Conservation (phyloP, 2,329 filamentous ascomycete species). For the Arthrobotrys entomopaga region DNA sequence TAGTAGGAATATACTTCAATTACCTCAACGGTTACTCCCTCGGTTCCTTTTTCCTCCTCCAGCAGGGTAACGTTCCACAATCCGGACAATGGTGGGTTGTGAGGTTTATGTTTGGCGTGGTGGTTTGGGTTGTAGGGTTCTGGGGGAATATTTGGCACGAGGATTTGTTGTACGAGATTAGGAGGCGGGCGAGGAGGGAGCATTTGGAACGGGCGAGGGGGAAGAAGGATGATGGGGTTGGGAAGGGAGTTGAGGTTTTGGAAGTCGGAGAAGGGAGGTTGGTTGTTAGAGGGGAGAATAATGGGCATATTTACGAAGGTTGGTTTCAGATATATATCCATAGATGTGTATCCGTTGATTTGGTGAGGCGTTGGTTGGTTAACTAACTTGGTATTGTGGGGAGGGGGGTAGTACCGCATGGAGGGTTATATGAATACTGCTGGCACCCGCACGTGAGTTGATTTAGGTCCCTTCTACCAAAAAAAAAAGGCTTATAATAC, state of each 20-base stretch:
- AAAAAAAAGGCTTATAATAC: not conserved
- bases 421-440: conserved; percentile 82
- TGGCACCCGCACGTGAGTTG: conserved; percentile 77
- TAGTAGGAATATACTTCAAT: conserved; percentile 77
- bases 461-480: too few species aligned
- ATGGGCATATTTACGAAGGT: conserved; percentile 57
- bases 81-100: conserved; percentile 61
- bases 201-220: conserved; percentile 65
- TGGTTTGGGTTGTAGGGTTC: conserved; percentile 80
- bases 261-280: conserved; percentile 71
- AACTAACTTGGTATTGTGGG: not conserved
- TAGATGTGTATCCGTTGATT: not conserved
- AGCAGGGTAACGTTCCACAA: conserved; percentile 29
- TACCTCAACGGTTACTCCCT: conserved; percentile 80
- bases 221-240: conserved; percentile 45
- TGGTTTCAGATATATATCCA: not conserved
- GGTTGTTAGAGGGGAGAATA: conserved; percentile 50
- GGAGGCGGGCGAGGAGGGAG: conserved; percentile 72
- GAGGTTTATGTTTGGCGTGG: conserved; percentile 73
- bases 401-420: conserved; percentile 74
- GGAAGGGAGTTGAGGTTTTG: conserved; percentile 62
- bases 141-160: conserved; percentile 88
- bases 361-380: not conserved
- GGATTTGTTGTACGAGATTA: conserved; percentile 86
- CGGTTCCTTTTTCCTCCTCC: conserved; percentile 74